These are phyloP conservation scores for Saccharomycopsis amapae DNA, from an alignment of 805 yeast species.

Conservation along the genomic window DNA sequence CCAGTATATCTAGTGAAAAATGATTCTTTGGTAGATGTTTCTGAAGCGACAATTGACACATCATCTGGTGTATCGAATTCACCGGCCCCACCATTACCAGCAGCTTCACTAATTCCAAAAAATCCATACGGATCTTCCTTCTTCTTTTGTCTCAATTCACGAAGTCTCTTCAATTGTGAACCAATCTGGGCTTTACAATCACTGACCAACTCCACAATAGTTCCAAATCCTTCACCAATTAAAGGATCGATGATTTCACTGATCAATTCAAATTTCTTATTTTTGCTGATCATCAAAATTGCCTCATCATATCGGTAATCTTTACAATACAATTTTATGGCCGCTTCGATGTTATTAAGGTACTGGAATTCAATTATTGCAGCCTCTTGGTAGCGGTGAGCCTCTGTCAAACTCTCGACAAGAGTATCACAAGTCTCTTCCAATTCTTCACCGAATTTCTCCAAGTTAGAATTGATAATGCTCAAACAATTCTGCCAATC, in stretches of 20 bases:
- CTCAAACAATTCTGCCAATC: constrained; percentile 83
- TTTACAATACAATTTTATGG: constrained; percentile 65
- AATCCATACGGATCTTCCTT: constrained; percentile 79
- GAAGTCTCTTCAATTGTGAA: constrained; percentile 75
- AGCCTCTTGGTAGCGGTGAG: constrained; percentile 70
- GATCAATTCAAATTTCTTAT: constrained; percentile 33
- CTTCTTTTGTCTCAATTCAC: constrained; percentile 81
- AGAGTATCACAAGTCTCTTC: constrained; percentile 51
- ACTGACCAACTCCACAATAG: constrained; percentile 81
- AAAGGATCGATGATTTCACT: constrained; percentile 58
- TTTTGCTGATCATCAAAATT: constrained; percentile 49
- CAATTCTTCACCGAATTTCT: constrained; percentile 27
- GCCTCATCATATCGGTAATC: constrained; percentile 74
- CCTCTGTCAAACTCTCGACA: constrained; percentile 52
- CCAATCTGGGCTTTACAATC: constrained; percentile 82
- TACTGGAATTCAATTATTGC: constrained; percentile 67
- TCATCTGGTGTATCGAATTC: constrained; percentile 73
- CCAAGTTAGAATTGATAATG: constrained; percentile 33
- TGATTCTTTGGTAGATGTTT: constrained; percentile 86
- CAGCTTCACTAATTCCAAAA: constrained; percentile 45
- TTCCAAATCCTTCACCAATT: constrained; percentile 81
- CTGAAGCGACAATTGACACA: constrained; percentile 91
- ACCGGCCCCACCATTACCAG: constrained; percentile 37
- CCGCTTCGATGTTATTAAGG: constrained; percentile 51
- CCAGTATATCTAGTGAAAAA: constrained; percentile 96